Evolutionary conservation across 2,329 filamentous ascomycete species (phyloP).

Genomic region (Arthrocladium fulminans): DNA sequence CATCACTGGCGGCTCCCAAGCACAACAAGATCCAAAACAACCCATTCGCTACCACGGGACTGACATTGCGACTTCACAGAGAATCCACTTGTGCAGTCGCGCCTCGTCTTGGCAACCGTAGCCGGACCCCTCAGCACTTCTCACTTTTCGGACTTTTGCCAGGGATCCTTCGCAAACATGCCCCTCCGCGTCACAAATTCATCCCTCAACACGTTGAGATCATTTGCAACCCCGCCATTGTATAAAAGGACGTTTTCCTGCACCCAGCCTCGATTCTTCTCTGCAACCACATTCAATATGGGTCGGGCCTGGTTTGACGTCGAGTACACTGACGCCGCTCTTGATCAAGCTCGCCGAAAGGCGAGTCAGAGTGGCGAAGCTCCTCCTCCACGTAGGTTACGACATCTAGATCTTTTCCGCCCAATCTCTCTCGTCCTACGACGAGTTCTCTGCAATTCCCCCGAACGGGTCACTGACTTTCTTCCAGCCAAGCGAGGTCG

Average conservation of each 20-base stretch:
- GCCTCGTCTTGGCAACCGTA: conserved; percentile 2
- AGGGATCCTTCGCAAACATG: conserved; percentile 5
- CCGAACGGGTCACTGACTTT: conserved; percentile 43
- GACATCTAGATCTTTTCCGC: too few relatives aligned
- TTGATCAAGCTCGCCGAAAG: conserved; percentile 5
- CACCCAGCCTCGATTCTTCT: conserved; percentile 15
- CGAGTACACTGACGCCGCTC: conserved; percentile 43
- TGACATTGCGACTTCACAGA: neutral
- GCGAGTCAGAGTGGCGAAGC: conserved; percentile 39
- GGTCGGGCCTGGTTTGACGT: conserved; percentile 69
- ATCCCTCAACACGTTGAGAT: too few relatives aligned
- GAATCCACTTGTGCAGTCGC: conserved; percentile 4
- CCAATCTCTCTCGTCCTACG: too few relatives aligned
- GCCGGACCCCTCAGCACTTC: conserved; percentile 5
- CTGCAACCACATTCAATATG: conserved; percentile 59
- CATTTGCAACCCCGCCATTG: conserved; percentile 29
- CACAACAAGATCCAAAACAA: too few relatives aligned
- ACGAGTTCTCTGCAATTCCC: too few relatives aligned
- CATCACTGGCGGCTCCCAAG: neutral
- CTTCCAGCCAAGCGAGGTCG: conserved; percentile 60
- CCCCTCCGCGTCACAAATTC: conserved; percentile 14
- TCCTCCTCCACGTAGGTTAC: conserved; percentile 36
- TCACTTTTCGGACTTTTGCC: neutral
- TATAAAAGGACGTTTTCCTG: conserved; percentile 13
- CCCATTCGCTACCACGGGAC: too few relatives aligned